These are phyloP conservation scores for Yamadazyma insecticola DNA, from an alignment of 805 yeast genomes.

Conservation along the genomic window DNA sequence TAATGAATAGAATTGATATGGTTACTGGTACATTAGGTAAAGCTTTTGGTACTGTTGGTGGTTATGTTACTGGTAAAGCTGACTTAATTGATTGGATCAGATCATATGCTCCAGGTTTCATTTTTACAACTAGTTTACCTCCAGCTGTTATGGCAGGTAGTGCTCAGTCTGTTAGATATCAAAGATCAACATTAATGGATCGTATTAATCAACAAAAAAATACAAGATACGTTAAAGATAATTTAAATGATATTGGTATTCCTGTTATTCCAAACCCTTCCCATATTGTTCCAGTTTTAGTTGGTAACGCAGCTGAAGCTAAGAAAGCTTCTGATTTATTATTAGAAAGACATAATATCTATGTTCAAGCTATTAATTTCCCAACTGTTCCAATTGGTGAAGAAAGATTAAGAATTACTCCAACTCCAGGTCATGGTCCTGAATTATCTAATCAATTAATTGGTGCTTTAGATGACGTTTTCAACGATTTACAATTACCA, in stretches of 20 bases:
- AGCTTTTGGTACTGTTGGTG: conserved; percentile 96
- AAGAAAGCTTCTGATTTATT: conserved; percentile 87
- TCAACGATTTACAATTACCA: conserved; percentile 67
- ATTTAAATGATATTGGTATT: conserved; percentile 65
- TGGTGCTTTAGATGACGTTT: conserved; percentile 75
- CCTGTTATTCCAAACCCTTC: conserved; percentile 98
- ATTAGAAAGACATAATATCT: conserved; percentile 77
- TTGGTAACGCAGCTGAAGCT: conserved; percentile 92
- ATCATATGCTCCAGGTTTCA: conserved; percentile 95
- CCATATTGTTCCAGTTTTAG: conserved; percentile 91
- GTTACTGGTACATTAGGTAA: conserved; percentile 97
- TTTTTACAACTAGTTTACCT: conserved; percentile 93
- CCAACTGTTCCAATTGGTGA: conserved; percentile 97
- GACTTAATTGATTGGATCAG: conserved; percentile 90
- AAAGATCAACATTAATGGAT: conserved; percentile 69
- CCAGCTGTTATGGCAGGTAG: conserved; percentile 99
- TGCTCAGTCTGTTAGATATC: conserved; percentile 78
- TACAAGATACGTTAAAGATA: conserved; percentile 78
- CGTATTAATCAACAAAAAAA: conserved; percentile 81
- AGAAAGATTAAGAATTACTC: conserved; percentile 96
- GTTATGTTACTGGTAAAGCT: conserved; percentile 88
- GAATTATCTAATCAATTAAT: conserved; percentile 73
- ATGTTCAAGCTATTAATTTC: conserved; percentile 97
- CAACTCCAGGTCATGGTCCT: conserved; percentile 92
- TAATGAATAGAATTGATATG: conserved; percentile 89